phyloP scores from a whole-genome alignment of 116 monocot species.

The Iris pallida region DNA sequence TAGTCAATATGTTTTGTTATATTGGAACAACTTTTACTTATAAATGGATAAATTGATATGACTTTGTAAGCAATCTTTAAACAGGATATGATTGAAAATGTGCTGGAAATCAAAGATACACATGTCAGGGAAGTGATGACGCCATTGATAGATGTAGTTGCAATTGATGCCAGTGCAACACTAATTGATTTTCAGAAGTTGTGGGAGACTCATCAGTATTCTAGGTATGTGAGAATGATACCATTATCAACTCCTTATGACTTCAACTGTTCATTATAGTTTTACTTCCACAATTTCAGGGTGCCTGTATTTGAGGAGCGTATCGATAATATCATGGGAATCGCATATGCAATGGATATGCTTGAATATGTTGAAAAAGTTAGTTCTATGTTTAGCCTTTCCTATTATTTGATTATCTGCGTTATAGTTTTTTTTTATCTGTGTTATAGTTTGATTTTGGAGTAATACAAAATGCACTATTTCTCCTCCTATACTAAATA shows the following conservation, averaged over 20 bases:
- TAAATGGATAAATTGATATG: background rate
- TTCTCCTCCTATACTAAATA: background rate
- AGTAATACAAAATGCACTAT: background rate
- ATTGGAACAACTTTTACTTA: background rate
- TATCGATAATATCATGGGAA: conserved; percentile 93
- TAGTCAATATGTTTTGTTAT: background rate
- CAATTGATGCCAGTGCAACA: conserved; percentile 74
- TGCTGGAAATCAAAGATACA: conserved; percentile 92
- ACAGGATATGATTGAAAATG: conserved; percentile 99
- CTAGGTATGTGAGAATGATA: conserved; percentile 44
- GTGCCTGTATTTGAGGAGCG: conserved; percentile 94
- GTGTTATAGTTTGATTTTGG: background rate
- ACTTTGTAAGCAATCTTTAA: conserved; percentile 5
- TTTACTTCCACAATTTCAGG: conserved; percentile 34
- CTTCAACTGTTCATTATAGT: background rate
- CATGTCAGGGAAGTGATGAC: conserved; percentile 98
- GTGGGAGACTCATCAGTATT: conserved; percentile 93
- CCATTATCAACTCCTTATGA: background rate
- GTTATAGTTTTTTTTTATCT: conserved; percentile 6
- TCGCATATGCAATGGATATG: conserved; percentile 99
- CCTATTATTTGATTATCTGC: conserved; percentile 8
- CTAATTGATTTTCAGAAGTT: conserved; percentile 83
- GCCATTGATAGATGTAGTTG: conserved; percentile 89
- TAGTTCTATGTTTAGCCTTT: conserved; percentile 5
- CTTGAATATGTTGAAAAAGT: conserved; percentile 91